phyloP scores from a whole-genome alignment of 441 rosid genomes.

The Melastoma candidum region DNA sequence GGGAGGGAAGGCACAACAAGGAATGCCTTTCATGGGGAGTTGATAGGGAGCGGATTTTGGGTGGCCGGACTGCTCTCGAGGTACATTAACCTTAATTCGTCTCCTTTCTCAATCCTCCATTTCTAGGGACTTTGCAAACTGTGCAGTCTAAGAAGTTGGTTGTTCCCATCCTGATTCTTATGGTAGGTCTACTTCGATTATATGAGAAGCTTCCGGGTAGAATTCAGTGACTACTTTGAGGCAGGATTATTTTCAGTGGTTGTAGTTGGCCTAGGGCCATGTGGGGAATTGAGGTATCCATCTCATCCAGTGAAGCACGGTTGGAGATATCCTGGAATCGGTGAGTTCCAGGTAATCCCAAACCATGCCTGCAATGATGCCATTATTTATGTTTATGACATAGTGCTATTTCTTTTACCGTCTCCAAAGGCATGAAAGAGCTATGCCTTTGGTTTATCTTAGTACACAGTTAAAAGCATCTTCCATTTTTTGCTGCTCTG shows the following conservation, averaged over 20 bases:
- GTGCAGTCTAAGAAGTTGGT: too few relatives aligned
- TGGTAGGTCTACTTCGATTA: constrained; percentile 91
- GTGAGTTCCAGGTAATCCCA: constrained; percentile 87
- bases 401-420: background rate
- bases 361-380: background rate
- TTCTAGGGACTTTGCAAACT: too few relatives aligned
- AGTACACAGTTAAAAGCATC: background rate
- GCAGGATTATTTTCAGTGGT: constrained; percentile 68
- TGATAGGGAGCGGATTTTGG: constrained; percentile 81
- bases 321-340: constrained; percentile 98
- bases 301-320: constrained; percentile 98
- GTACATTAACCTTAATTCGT: constrained; percentile 23
- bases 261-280: constrained; percentile 94
- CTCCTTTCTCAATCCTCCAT: too few relatives aligned
- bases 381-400: background rate
- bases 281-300: constrained; percentile 93
- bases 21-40: constrained; percentile 99
- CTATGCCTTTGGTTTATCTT: background rate
- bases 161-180: too few relatives aligned
- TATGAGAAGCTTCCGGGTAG: constrained; percentile 96
- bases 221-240: constrained; percentile 67
- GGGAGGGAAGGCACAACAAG: constrained; percentile 93
- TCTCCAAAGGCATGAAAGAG: background rate
- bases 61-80: constrained; percentile 95
- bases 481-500: background rate